Evolutionary conservation across 1,139 yeast species (phyloP), one percentile per base, ranked within the genome.

Genomic region (Blastobotrys indianensis): DNA sequence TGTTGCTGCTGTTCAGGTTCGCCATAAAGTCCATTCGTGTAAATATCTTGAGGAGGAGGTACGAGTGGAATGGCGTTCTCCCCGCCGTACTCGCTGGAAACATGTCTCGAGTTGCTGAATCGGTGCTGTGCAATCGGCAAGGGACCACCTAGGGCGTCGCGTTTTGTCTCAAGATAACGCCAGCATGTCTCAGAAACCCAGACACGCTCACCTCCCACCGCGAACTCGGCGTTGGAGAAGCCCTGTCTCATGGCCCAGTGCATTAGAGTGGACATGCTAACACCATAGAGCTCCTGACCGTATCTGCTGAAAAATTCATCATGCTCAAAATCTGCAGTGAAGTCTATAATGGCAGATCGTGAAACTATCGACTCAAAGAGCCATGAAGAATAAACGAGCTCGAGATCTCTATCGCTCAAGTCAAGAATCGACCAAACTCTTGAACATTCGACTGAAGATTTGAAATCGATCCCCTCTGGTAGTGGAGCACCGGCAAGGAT

Each of bases 101-200:
- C 39, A 20, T 38, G 10, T 13, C 46, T 31, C 23, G 35, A 25
- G 17, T 29, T 38, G 12, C 37, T 33, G 36, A 20, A 15, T 8
- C 20, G 20, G 10, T 8, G 20, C n/a, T 33, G 8, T 9, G 20
- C 16, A 13, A 31, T n/a, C 12, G 12, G 33, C 42, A 31, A 16
- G 23, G 31, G n/a, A 20, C 32, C 12, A 7, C 29, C 35, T 39
- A 37, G 5, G 20, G 37, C 10, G 13, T 15, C 32, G 11, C 59
- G 48, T 25, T 61, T 61, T 16, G 53, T 53, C 45, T 63, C 68
- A 16, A 67, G 52, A 13, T 58, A 57, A 12, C 57, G 51, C 69
- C 70, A 67, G 2, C 60, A 63, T 1, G 49, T 48, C 41, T 66
- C 71, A 10, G 62, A 54, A 16, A 66, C 47, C 60, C 69, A 66